Evolutionary conservation across 495 filamentous ascomycete genomes (phyloP).

Genomic region (Penicillium psychrofluorescens): DNA sequence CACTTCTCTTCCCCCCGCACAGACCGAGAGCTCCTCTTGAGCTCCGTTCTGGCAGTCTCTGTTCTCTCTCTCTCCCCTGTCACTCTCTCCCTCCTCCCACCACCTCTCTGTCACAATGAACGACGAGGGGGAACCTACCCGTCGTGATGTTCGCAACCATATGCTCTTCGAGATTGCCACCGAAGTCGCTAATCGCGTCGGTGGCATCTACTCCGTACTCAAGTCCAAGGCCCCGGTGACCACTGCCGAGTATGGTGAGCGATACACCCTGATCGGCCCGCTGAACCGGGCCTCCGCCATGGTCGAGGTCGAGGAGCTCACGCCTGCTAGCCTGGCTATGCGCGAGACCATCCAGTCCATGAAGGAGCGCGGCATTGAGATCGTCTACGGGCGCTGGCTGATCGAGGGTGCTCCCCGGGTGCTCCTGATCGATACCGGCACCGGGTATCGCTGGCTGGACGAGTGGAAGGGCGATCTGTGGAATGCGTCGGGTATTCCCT

Average conservation of each 20-base stretch:
- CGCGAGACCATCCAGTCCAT: slow-evolving; percentile 79
- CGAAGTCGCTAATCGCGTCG: slow-evolving; percentile 95
- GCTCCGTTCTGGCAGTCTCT: slow-evolving; percentile 2
- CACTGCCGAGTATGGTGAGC: slow-evolving; percentile 95
- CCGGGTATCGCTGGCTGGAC: slow-evolving; percentile 81
- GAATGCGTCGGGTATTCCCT: slow-evolving; percentile 86
- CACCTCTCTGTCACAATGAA: slow-evolving; percentile 13
- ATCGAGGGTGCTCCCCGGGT: slow-evolving; percentile 95
- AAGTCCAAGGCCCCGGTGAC: slow-evolving; percentile 98
- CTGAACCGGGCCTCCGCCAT: slow-evolving; percentile 87
- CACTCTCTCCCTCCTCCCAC: slow-evolving; percentile 3
- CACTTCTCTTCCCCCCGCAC: slow-evolving; percentile 15
- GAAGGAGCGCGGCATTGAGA: slow-evolving; percentile 82
- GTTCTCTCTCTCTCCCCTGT: slow-evolving; percentile 1
- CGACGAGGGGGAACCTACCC: slow-evolving; percentile 33
- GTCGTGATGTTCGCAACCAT: slow-evolving; percentile 69
- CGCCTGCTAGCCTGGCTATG: slow-evolving; percentile 73
- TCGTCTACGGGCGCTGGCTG: slow-evolving; percentile 92
- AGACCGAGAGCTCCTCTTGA: slow-evolving; percentile 26
- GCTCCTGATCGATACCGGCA: slow-evolving; percentile 88
- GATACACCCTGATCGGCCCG: slow-evolving; percentile 92
- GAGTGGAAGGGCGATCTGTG: slow-evolving; percentile 98
- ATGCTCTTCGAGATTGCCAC: slow-evolving; percentile 93
- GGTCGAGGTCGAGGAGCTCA: slow-evolving; percentile 90
- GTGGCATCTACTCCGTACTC: slow-evolving; percentile 97